phyloP scores from a whole-genome alignment of 148 eudicot genomes.

The Talinum fruticosum region DNA sequence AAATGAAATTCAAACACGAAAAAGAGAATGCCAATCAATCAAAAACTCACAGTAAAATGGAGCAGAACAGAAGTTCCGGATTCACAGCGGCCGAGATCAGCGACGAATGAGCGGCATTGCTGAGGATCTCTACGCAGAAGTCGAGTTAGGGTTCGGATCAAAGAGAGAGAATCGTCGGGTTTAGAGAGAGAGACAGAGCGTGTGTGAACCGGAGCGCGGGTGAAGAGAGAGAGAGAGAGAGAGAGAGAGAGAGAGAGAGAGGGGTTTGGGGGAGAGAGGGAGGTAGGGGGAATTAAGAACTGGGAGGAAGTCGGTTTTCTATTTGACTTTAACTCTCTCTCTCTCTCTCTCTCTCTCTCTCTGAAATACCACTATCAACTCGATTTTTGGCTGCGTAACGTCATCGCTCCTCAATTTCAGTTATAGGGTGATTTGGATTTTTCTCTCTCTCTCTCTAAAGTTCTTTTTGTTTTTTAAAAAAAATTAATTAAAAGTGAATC shows the following conservation, averaged over 20 bases:
- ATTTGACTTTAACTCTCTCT: constrained; percentile 19
- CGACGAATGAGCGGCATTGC: constrained; percentile 22
- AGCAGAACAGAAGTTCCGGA: background rate
- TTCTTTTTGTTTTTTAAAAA: background rate
- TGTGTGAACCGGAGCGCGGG: constrained; percentile 3
- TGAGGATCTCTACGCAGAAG: background rate
- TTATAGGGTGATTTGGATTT: background rate
- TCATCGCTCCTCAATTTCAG: constrained; percentile 14
- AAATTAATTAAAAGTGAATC: background rate
- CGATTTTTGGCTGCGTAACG: background rate
- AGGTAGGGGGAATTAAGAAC: background rate
- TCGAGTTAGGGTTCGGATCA: constrained; percentile 26
- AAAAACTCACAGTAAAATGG: constrained; percentile 22
- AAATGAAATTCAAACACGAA: background rate
- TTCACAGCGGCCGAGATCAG: constrained; percentile 14
- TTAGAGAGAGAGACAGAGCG: background rate
- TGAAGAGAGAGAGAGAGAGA: constrained; percentile 12
- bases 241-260: constrained; percentile 16
- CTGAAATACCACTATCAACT: background rate
- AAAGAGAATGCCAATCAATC: background rate
- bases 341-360: background rate
- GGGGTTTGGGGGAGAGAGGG: background rate
- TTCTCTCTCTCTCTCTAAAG: background rate
- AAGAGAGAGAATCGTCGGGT: background rate
- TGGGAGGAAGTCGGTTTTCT: constrained; percentile 19